phyloP scores from a whole-genome alignment of 1,284 basidiomycete genomes.

The Gomphus sp. region DNA sequence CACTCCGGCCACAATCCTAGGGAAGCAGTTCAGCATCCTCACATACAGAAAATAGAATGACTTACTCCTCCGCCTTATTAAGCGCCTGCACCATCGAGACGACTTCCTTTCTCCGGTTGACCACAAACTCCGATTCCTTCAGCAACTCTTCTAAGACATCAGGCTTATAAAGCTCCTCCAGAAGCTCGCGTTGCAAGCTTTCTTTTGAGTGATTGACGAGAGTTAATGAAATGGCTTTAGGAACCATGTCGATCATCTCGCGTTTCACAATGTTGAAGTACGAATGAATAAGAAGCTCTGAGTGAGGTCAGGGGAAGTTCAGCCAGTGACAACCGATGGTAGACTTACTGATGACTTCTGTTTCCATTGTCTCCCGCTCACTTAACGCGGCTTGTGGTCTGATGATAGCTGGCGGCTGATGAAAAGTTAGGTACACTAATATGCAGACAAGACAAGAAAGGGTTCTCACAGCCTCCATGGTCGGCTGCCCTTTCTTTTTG shows the following conservation, averaged over 20 bases:
- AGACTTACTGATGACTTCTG: slow-evolving; percentile 95
- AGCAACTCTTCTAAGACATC: slow-evolving; percentile 87
- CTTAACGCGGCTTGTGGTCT: slow-evolving; percentile 89
- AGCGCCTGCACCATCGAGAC: slow-evolving; percentile 82
- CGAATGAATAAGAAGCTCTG: slow-evolving; percentile 84
- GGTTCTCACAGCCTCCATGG: slow-evolving; percentile 68
- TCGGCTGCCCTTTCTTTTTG: slow-evolving; percentile 70
- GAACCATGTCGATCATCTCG: slow-evolving; percentile 99
- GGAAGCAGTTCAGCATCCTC: neutral
- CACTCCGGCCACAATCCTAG: slow-evolving; percentile 17
- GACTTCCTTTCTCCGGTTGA: slow-evolving; percentile 82
- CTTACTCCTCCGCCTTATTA: slow-evolving; percentile 87
- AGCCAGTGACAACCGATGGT: slow-evolving; percentile 11
- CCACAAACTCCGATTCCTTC: slow-evolving; percentile 85
- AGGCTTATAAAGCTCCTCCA: slow-evolving; percentile 86
- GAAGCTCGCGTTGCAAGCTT: slow-evolving; percentile 80
- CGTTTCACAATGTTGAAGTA: slow-evolving; percentile 98
- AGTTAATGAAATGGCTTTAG: slow-evolving; percentile 92
- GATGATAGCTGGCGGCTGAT: slow-evolving; percentile 77
- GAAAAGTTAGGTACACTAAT: slow-evolving; percentile 1
- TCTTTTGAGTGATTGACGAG: slow-evolving; percentile 92
- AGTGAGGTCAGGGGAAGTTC: slow-evolving; percentile 5
- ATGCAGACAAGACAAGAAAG: neutral
- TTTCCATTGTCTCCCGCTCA: slow-evolving; percentile 96
- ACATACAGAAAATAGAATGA: slow-evolving; percentile 16